Evolutionary conservation across 352 stramenopile species (phyloP).

Genomic region (Phytophthora cryptogea): DNA sequence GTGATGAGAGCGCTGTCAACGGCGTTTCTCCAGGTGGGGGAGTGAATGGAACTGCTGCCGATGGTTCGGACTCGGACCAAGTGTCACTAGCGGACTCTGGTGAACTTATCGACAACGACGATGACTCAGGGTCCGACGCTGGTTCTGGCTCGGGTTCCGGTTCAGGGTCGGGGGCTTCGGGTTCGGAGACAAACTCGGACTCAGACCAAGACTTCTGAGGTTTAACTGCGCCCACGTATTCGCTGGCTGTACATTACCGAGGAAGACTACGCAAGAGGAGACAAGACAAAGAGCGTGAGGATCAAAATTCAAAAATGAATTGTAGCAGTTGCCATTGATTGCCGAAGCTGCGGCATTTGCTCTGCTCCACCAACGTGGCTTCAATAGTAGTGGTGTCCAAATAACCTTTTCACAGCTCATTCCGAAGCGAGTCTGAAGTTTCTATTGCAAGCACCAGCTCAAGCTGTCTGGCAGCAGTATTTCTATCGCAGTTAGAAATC

Average conservation of each 20-base stretch:
- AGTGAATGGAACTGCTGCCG: constrained; percentile 19
- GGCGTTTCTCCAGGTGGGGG: constrained; percentile 3
- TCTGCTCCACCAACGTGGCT: too few species aligned
- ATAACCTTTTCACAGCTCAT: too few species aligned
- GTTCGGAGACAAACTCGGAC: constrained; percentile 76
- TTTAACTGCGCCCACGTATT: background rate
- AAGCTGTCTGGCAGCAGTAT: too few species aligned
- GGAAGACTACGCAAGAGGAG: background rate
- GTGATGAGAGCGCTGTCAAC: constrained; percentile 51
- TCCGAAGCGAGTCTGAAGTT: too few species aligned
- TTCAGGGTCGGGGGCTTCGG: constrained; percentile 64
- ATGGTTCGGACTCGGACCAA: constrained; percentile 75
- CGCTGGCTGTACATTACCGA: constrained; percentile 3
- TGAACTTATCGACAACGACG: constrained; percentile 85
- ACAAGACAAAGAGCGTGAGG: too few species aligned
- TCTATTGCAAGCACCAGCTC: too few species aligned
- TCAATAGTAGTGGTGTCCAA: too few species aligned
- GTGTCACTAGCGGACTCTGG: constrained; percentile 84
- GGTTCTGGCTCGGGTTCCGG: constrained; percentile 46
- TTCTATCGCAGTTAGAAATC: too few species aligned
- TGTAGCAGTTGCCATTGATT: too few species aligned
- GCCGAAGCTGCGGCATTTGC: too few species aligned
- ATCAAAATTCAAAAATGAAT: too few species aligned
- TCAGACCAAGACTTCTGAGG: constrained; percentile 84
- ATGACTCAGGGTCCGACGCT: constrained; percentile 65